Evolutionary conservation across 225 moss, liverwort and hornwort genomes (phyloP).

Genomic region (Climacium dendroides): DNA sequence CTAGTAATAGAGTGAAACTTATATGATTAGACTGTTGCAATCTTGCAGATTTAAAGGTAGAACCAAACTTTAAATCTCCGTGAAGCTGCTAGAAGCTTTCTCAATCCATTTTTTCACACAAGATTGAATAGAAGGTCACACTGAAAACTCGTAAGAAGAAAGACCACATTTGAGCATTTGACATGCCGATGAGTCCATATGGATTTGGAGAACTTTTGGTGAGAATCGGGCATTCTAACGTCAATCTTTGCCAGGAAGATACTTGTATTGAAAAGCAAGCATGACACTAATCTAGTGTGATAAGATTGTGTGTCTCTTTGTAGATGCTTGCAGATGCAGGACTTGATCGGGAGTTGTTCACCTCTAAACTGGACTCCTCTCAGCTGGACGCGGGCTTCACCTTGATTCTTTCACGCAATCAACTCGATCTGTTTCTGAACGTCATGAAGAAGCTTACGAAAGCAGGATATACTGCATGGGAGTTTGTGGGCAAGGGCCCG

Average conservation of each 20-base stretch:
- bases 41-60: background rate
- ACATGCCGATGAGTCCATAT: background rate
- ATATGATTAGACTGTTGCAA: background rate
- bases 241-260: background rate
- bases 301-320: slow-evolving; percentile 20
- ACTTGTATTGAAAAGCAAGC: background rate
- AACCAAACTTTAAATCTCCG: background rate
- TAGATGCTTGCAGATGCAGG: slow-evolving; percentile 67
- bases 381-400: slow-evolving; percentile 43
- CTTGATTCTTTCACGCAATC: slow-evolving; percentile 20
- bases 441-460: slow-evolving; percentile 35
- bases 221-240: background rate
- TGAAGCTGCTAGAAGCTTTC: background rate
- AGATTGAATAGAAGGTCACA: background rate
- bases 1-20: background rate
- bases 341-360: slow-evolving; percentile 29
- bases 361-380: slow-evolving; percentile 24
- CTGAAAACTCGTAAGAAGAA: background rate
- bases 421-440: slow-evolving; percentile 41
- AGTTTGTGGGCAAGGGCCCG: slow-evolving; percentile 23
- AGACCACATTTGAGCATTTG: background rate
- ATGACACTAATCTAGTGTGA: background rate
- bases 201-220: background rate
- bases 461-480: slow-evolving; percentile 46
- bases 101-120: background rate